Percentiles rank a stretch among this genome's conserved stretches.
phyloP scores from a whole-genome alignment of 192 early-diverging fungal species.

The Linnemannia schmuckeri region DNA sequence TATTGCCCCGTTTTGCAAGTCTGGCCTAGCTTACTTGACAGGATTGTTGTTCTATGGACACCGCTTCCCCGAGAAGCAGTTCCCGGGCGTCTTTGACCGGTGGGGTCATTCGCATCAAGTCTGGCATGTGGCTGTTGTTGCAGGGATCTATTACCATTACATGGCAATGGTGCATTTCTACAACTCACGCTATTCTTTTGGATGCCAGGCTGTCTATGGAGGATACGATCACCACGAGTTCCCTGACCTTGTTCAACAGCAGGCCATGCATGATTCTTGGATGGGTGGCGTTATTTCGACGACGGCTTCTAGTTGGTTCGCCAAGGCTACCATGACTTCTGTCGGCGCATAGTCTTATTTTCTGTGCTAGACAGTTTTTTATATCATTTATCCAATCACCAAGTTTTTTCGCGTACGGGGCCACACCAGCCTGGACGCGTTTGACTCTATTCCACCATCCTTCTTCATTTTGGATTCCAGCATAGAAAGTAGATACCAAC shows the following conservation, averaged over 20 bases:
- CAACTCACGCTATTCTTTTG: constrained; percentile 60
- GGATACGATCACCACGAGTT: constrained; percentile 38
- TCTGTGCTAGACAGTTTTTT: neutral
- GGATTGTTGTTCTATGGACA: constrained; percentile 75
- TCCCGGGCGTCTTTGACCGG: constrained; percentile 70
- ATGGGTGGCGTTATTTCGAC: constrained; percentile 4
- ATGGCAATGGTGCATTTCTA: constrained; percentile 69
- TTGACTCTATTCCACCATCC: no score
- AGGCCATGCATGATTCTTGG: neutral
- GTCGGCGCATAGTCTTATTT: constrained; percentile 19
- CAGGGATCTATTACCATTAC: constrained; percentile 75
- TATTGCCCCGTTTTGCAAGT: constrained; percentile 62
- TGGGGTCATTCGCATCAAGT: constrained; percentile 72
- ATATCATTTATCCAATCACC: neutral
- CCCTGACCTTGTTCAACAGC: neutral
- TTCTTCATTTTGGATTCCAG: no score
- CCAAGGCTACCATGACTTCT: neutral
- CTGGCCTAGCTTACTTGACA: constrained; percentile 64
- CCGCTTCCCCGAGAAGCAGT: constrained; percentile 73
- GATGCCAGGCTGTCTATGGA: constrained; percentile 58
- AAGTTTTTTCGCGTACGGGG: no score
- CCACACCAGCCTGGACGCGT: no score
- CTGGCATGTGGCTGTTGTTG: constrained; percentile 74
- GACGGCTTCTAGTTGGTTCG: constrained; percentile 16
- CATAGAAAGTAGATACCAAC: no score